Conservation (phyloP, 169 alveolate genomes). For the Eimeria sp. region DNA sequence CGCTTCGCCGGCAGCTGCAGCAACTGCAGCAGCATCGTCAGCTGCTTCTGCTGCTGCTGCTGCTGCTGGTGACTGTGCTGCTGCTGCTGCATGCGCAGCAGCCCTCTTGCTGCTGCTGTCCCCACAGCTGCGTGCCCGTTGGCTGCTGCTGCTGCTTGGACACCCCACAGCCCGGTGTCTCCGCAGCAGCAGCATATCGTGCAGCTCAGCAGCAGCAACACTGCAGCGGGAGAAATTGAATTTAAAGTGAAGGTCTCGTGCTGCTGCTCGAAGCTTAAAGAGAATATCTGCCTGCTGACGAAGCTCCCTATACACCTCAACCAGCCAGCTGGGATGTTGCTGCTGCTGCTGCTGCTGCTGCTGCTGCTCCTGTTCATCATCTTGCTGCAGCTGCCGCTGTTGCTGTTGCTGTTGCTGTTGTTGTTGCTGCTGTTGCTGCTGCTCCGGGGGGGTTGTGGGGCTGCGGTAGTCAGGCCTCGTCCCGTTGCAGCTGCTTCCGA, state of each 20-base stretch:
- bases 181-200: conserved; percentile 74
- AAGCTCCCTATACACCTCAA: conserved; percentile 48
- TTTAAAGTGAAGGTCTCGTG: conserved; percentile 28
- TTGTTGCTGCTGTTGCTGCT: neutral
- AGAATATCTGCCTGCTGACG: conserved; percentile 44
- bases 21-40: conserved; percentile 6
- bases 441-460: too few species aligned
- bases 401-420: conserved; percentile 1
- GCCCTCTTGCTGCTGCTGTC: neutral
- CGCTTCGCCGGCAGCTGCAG: neutral
- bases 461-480: neutral
- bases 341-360: conserved; percentile 41
- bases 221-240: conserved; percentile 39
- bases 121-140: neutral
- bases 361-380: neutral
- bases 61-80: too few species aligned
- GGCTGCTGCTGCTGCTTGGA: conserved; percentile 20
- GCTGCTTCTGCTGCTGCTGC: conserved; percentile 46
- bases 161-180: neutral
- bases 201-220: conserved; percentile 70
- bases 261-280: conserved; percentile 11
- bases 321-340: conserved; percentile 27
- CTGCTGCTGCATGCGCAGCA: neutral
- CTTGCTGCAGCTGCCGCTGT: conserved; percentile 20
- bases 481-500: conserved; percentile 42